phyloP scores from a whole-genome alignment of 768 basidiomycete genomes.

The Leucocoprinus sp. region DNA sequence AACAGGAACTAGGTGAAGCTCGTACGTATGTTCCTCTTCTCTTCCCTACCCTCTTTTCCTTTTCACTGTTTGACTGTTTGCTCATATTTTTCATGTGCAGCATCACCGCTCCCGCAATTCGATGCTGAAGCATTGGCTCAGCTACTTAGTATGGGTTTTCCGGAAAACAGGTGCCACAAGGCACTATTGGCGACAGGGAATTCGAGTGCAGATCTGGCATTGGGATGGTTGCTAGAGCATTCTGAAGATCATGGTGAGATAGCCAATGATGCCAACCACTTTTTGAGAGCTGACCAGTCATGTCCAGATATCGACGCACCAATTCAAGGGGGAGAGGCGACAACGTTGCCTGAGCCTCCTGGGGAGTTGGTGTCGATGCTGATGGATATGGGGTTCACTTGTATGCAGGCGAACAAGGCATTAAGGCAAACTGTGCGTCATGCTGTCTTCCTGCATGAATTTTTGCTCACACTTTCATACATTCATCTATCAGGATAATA shows the following conservation, averaged over 20 bases:
- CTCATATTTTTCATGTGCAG: slow-evolving; percentile 14
- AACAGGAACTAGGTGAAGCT: slow-evolving; percentile 61
- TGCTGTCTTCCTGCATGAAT: not conserved
- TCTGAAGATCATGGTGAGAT: slow-evolving; percentile 90
- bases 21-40: slow-evolving; percentile 19
- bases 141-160: slow-evolving; percentile 90
- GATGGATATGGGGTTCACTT: slow-evolving; percentile 88
- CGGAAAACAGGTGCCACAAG: slow-evolving; percentile 75
- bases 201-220: slow-evolving; percentile 67
- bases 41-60: no score
- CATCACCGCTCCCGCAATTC: slow-evolving; percentile 49
- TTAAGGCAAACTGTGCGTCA: slow-evolving; percentile 71
- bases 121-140: slow-evolving; percentile 67
- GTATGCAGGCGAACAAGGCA: slow-evolving; percentile 78
- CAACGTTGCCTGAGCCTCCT: slow-evolving; percentile 41
- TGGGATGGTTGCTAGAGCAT: slow-evolving; percentile 93
- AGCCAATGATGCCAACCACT: no score
- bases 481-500: slow-evolving; percentile 41
- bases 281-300: not conserved
- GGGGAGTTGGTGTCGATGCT: slow-evolving; percentile 67
- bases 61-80: not conserved
- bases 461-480: not conserved
- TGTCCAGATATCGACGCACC: slow-evolving; percentile 82
- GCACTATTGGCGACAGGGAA: slow-evolving; percentile 86
- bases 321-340: slow-evolving; percentile 27